Evolutionary conservation across 768 basidiomycete genomes (phyloP).

Genomic region (Pulveroboletus sp.): DNA sequence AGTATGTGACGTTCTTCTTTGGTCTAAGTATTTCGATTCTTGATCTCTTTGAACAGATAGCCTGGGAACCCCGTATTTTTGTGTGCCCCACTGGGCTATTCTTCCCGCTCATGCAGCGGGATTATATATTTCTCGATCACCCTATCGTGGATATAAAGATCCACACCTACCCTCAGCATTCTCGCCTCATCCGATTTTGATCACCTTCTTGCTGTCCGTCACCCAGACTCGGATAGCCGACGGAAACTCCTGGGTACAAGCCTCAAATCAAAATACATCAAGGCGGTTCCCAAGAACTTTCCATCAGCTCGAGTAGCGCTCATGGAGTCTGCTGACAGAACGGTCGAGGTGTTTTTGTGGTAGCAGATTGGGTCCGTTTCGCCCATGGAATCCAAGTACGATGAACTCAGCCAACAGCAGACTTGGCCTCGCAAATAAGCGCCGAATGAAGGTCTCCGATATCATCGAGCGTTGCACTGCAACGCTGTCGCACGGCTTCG

Average conservation of each 20-base stretch:
- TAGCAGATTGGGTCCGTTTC: not conserved
- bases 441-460: not conserved
- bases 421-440: not conserved
- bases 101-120: not conserved
- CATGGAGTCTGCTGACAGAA: no score
- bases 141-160: not conserved
- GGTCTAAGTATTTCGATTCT: no score
- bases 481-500: not conserved
- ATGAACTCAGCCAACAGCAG: not conserved
- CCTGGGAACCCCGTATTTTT: not conserved
- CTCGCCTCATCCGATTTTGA: not conserved
- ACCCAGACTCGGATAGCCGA: conserved; percentile 9
- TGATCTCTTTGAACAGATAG: no score
- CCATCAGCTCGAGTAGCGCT: no score
- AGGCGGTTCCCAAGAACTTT: not conserved
- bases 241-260: conserved; percentile 1
- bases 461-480: not conserved
- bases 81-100: not conserved
- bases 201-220: conserved; percentile 9
- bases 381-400: not conserved
- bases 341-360: no score
- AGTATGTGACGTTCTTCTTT: not conserved
- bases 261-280: conserved; percentile 22
- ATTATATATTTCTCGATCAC: not conserved
- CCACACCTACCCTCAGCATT: no score